phyloP scores from a whole-genome alignment of 129 eudicot species.

The Centaurea solstitialis region DNA sequence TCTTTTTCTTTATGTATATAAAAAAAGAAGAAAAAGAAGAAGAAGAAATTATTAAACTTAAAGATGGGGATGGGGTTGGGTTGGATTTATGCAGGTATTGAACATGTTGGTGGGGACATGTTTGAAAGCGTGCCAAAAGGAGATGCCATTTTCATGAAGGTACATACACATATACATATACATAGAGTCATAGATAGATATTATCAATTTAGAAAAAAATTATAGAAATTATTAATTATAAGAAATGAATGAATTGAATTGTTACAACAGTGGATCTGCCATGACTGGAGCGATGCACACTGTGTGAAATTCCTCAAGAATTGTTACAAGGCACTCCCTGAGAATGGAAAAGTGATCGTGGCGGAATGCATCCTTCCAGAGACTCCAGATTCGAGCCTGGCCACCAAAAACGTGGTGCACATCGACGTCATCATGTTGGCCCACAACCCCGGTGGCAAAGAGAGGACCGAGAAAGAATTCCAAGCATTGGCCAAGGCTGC shows the following conservation, averaged over 20 bases:
- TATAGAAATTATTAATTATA: no score
- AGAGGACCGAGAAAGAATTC: constrained; percentile 82
- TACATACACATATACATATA: no score
- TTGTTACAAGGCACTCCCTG: constrained; percentile 64
- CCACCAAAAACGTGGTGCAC: constrained; percentile 57
- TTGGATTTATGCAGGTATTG: constrained; percentile 46
- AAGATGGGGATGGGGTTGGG: no score
- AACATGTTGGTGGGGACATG: constrained; percentile 90
- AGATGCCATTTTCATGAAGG: constrained; percentile 89
- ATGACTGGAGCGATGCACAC: constrained; percentile 84
- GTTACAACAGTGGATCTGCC: constrained; percentile 59
- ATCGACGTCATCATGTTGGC: constrained; percentile 81
- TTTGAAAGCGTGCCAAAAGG: constrained; percentile 78
- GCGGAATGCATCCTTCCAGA: constrained; percentile 74
- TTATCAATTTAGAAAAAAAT: no score
- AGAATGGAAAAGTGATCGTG: constrained; percentile 66
- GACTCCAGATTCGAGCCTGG: constrained; percentile 52
- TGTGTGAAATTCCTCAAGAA: constrained; percentile 59
- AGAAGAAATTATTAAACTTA: not conserved
- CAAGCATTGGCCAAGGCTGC: constrained; percentile 68
- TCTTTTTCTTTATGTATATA: no score
- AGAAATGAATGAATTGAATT: no score
- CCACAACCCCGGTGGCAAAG: constrained; percentile 83
- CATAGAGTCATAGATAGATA: no score
- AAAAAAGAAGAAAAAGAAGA: no score